phyloP scores from a whole-genome alignment of 2,329 filamentous ascomycete species.

The Ilyonectria destructans region DNA sequence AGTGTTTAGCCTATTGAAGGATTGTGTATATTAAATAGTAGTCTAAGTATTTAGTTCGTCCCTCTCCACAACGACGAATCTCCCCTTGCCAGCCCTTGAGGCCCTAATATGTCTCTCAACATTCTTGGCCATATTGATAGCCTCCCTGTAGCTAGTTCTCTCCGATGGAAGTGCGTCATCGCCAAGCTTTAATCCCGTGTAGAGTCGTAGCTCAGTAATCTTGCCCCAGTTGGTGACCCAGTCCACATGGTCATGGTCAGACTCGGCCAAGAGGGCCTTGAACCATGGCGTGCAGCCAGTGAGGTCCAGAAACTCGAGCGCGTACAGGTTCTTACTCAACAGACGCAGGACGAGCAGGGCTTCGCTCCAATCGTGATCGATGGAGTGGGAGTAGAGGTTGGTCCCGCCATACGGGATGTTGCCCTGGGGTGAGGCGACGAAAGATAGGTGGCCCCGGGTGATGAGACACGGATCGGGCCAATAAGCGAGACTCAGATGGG shows the following conservation, averaged over 20 bases:
- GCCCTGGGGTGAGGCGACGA: conserved; percentile 63
- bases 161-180: conserved; percentile 55
- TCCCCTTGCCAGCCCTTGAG: conserved; percentile 64
- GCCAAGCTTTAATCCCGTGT: conserved; percentile 60
- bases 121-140: conserved; percentile 56
- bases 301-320: conserved; percentile 74
- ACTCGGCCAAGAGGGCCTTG: conserved; percentile 61
- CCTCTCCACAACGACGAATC: conserved; percentile 66
- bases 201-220: conserved; percentile 62
- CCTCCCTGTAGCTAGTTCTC: conserved; percentile 53
- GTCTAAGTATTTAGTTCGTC: conserved; percentile 51
- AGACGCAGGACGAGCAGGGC: conserved; percentile 70
- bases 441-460: conserved; percentile 66
- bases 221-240: conserved; percentile 71
- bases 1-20: background rate
- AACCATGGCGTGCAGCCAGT: conserved; percentile 74
- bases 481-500: conserved; percentile 74
- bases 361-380: conserved; percentile 74
- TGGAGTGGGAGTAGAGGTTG: conserved; percentile 70
- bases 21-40: background rate
- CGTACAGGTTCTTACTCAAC: conserved; percentile 69
- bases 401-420: conserved; percentile 70
- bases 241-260: conserved; percentile 66
- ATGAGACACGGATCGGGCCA: conserved; percentile 76
- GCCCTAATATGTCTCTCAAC: conserved; percentile 66